phyloP scores from a whole-genome alignment of 2,329 filamentous ascomycete species.

The Fusarium sp. region DNA sequence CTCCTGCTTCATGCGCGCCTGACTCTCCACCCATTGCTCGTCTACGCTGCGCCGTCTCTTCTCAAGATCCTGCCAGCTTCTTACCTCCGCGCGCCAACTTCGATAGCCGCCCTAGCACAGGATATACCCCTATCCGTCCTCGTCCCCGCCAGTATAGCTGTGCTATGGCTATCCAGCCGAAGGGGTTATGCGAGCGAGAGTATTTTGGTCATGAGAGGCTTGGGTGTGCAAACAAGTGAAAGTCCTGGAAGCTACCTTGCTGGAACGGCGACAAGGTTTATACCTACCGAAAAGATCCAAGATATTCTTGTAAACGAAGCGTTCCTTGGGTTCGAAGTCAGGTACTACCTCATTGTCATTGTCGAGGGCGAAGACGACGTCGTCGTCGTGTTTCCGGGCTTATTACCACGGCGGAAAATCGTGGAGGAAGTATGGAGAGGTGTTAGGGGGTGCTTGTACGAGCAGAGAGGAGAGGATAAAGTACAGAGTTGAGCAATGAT shows the following conservation, averaged over 20 bases:
- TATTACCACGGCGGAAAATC: slow-evolving; percentile 79
- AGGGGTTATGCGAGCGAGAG: slow-evolving; percentile 77
- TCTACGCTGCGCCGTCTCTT: slow-evolving; percentile 26
- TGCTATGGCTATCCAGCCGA: slow-evolving; percentile 59
- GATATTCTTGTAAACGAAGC: slow-evolving; percentile 97
- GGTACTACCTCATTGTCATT: slow-evolving; percentile 89
- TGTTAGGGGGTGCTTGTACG: slow-evolving; percentile 83
- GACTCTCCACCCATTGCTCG: slow-evolving; percentile 50
- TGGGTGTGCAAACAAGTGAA: slow-evolving; percentile 89
- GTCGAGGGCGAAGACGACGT: slow-evolving; percentile 89
- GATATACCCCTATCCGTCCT: slow-evolving; percentile 56
- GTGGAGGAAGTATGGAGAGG: slow-evolving; percentile 94
- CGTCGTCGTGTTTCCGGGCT: slow-evolving; percentile 91
- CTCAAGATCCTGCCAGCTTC: slow-evolving; percentile 29
- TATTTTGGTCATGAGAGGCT: slow-evolving; percentile 85
- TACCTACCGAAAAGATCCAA: slow-evolving; percentile 90
- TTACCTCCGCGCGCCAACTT: slow-evolving; percentile 50
- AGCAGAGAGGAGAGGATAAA: slow-evolving; percentile 52
- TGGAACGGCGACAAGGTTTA: slow-evolving; percentile 67
- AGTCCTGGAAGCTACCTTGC: slow-evolving; percentile 71
- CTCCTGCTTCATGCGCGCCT: slow-evolving; percentile 65
- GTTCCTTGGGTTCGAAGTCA: slow-evolving; percentile 90
- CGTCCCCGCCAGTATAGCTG: slow-evolving; percentile 51
- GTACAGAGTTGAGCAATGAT: slow-evolving; percentile 28
- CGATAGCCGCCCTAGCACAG: slow-evolving; percentile 51